Conservation (phyloP, 805 yeast genomes). For the Ogataea paradorogensis region DNA sequence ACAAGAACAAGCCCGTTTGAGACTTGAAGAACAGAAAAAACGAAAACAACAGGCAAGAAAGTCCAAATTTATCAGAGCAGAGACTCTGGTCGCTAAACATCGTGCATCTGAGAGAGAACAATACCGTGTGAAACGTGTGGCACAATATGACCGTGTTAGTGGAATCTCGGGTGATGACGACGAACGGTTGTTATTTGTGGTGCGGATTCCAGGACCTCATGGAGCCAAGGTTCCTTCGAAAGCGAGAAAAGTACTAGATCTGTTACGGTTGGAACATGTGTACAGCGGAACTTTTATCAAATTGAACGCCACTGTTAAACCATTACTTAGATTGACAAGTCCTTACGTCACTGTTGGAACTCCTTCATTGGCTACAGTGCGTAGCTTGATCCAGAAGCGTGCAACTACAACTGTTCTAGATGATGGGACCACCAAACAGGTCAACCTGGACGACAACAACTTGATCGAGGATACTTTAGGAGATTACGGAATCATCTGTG, state of each 20-base stretch:
- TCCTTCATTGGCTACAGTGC: conserved; percentile 70
- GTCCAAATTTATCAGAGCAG: conserved; percentile 68
- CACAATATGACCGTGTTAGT: conserved; percentile 46
- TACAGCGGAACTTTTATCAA: conserved; percentile 75
- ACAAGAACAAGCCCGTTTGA: conserved; percentile 60
- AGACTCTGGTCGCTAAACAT: conserved; percentile 64
- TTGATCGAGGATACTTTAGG: conserved; percentile 70
- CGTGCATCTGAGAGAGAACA: conserved; percentile 64
- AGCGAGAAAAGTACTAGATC: conserved; percentile 54
- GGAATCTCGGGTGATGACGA: conserved; percentile 33
- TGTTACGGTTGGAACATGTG: conserved; percentile 56
- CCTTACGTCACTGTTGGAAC: conserved; percentile 73
- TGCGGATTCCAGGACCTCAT: conserved; percentile 63
- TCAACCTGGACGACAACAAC: conserved; percentile 69
- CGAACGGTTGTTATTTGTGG: conserved; percentile 56
- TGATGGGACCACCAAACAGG: conserved; percentile 31
- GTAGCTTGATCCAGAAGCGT: conserved; percentile 75
- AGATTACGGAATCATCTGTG: conserved; percentile 69
- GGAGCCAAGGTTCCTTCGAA: conserved; percentile 66
- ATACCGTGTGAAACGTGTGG: conserved; percentile 63
- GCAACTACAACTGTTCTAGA: conserved; percentile 47
- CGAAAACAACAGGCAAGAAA: conserved; percentile 43
- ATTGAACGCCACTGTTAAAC: conserved; percentile 54
- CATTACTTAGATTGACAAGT: conserved; percentile 62
- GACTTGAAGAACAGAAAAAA: conserved; percentile 43